Evolutionary conservation across 2,329 filamentous ascomycete genomes (phyloP), one percentile per base, ranked within the genome.

Genomic region (Scedosporium apiospermum): DNA sequence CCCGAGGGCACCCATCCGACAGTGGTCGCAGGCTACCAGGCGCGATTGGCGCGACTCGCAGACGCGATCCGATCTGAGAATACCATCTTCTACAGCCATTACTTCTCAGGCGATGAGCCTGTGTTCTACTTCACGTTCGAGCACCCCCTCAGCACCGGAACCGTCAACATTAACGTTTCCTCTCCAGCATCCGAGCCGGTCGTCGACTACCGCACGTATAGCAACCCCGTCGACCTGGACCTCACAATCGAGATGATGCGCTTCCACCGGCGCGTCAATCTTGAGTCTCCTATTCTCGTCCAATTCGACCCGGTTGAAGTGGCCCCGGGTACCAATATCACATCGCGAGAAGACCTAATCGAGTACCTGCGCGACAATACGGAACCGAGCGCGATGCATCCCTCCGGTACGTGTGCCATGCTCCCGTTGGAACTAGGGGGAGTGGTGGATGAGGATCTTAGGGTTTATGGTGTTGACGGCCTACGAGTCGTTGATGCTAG

Each of bases 371-470:
- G 63, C 18, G 41, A 55, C 1, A 55, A 63, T 18, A 27, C 68
- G 21, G 64, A 62, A n/a, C 66, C 67, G 6, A 65, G 58, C 16
- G 66, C 68, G 49, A 82, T 78, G 66, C 81, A 84, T 67, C 75
- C 78, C 0, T 70, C 74, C 3, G 79, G 82, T 12, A 82, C 78
- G 21, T 76, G 76, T 55, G 75, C 77, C 10, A 82, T 82, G 80
- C 70, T 78, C 60, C 78, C 78, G 3, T 67, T 70, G 34, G 74
- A 75, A 38, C 68, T 72, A 78, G 77, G 30, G 4, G 78, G 78
- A 38, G 79, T 81, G 3, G 78, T 80, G 1, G 74, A 78, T 63
- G 66, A 72, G 9, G 66, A 73, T 21, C 67, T 80, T n/a, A 67
- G 72, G 42, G 78, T 81, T 0, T 78, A 78, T 64, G 79, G 79